These are phyloP conservation scores for Pelomyxa schiedti DNA, from an alignment of 78 protist species.

Conservation along the genomic window DNA sequence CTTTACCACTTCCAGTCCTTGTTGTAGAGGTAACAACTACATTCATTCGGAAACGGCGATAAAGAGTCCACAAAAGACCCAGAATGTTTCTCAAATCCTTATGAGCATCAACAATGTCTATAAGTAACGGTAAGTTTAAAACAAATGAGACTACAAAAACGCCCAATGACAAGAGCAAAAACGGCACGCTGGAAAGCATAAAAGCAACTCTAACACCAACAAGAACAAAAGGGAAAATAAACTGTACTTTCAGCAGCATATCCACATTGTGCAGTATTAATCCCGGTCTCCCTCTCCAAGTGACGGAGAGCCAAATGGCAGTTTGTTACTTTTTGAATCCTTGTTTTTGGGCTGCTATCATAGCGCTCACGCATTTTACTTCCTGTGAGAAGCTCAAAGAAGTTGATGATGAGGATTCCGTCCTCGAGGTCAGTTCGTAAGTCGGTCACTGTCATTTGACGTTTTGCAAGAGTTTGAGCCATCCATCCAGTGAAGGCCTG, in stretches of 20 bases:
- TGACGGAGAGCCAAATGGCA: slow-evolving; percentile 39
- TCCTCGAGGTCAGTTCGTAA: slow-evolving; percentile 39
- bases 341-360: slow-evolving; percentile 33
- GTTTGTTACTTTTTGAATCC: slow-evolving; percentile 39
- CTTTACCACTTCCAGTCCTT: no score
- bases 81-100: no score
- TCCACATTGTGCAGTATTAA: slow-evolving; percentile 49
- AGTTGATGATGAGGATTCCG: slow-evolving; percentile 48
- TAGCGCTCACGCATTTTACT: slow-evolving; percentile 37
- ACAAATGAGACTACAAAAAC: no score
- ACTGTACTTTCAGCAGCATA: slow-evolving; percentile 55
- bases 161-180: no score
- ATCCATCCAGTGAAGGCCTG: slow-evolving; percentile 60
- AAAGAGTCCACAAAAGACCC: slow-evolving; percentile 56
- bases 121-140: no score
- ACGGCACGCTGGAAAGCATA: no score
- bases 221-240: no score
- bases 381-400: slow-evolving; percentile 41
- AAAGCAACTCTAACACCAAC: no score
- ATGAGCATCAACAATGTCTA: no score
- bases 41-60: slow-evolving; percentile 53
- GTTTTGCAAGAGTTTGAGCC: slow-evolving; percentile 34
- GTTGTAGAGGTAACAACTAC: no score
- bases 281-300: slow-evolving; percentile 30
- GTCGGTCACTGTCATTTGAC: slow-evolving; percentile 24